Percentiles rank a stretch among this genome's conserved stretches.
Conservation (phyloP, 176 grass and related monocot species). For the Oryza glaberrima region DNA sequence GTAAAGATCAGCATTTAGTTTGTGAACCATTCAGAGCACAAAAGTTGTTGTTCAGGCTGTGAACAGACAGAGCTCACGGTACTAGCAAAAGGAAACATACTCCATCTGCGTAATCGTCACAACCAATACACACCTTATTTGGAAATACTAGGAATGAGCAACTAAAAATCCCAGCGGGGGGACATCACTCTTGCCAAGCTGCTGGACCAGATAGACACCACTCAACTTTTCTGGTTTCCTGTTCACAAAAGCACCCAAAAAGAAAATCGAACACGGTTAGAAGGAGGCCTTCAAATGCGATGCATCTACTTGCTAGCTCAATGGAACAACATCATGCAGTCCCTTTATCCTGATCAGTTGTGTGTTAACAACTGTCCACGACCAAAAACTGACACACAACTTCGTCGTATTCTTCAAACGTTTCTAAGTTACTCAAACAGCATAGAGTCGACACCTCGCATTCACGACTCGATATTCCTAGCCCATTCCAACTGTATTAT, state of each 20-base stretch:
- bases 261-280: slow-evolving; percentile 13
- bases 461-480: neutral
- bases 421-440: neutral
- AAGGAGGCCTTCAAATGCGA: neutral
- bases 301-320: neutral
- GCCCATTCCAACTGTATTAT: neutral
- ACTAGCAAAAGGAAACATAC: slow-evolving; percentile 28
- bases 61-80: slow-evolving; percentile 18
- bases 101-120: slow-evolving; percentile 31
- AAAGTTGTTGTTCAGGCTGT: slow-evolving; percentile 19
- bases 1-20: slow-evolving; percentile 21
- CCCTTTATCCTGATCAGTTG: neutral
- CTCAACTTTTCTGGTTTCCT: slow-evolving; percentile 56
- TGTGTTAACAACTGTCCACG: neutral
- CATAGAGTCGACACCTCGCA: neutral
- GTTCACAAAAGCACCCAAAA: slow-evolving; percentile 17
- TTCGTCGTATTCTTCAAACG: neutral
- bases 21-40: slow-evolving; percentile 5
- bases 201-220: slow-evolving; percentile 10
- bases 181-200: slow-evolving; percentile 41
- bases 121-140: slow-evolving; percentile 53
- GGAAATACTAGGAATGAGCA: slow-evolving; percentile 38
- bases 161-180: slow-evolving; percentile 38
- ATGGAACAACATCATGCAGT: neutral
- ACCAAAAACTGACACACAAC: neutral